Percentiles rank a stretch among this genome's conserved stretches.
Evolutionary conservation across 495 filamentous ascomycete species (phyloP).

Genomic region (Terfezia boudieri): DNA sequence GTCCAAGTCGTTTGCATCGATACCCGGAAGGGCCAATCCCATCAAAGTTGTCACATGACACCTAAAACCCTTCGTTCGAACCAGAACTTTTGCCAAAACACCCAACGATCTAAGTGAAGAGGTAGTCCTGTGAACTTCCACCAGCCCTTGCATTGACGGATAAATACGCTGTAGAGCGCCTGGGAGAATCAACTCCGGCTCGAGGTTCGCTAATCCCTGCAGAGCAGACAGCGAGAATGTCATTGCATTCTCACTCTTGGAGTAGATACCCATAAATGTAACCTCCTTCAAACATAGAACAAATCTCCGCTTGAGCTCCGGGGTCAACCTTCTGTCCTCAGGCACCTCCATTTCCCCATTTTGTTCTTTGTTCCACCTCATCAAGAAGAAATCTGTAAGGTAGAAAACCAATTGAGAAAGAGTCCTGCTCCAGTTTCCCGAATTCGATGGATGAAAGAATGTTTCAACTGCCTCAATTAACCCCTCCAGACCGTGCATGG

Average conservation of each 20-base stretch:
- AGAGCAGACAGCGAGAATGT: conserved; percentile 76
- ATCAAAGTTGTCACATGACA: conserved; percentile 87
- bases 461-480: conserved; percentile 92
- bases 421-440: conserved; percentile 75
- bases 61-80: conserved; percentile 72
- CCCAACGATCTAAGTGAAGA: conserved; percentile 81
- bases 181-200: conserved; percentile 79
- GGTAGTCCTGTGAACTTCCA: conserved; percentile 91
- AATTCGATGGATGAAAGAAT: conserved; percentile 97
- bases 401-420: conserved; percentile 81
- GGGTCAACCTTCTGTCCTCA: conserved; percentile 51
- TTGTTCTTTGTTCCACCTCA: conserved; percentile 89
- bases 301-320: conserved; percentile 64
- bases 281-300: conserved; percentile 80
- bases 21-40: conserved; percentile 77
- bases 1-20: conserved; percentile 93
- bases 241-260: conserved; percentile 78
- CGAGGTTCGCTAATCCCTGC: conserved; percentile 70
- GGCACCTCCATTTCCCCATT: conserved; percentile 78
- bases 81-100: conserved; percentile 69
- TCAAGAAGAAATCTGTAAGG: conserved; percentile 87
- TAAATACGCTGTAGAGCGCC: conserved; percentile 92
- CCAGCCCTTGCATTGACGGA: conserved; percentile 80
- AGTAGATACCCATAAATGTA: conserved; percentile 93
- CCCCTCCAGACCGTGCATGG: conserved; percentile 70